These are phyloP conservation scores for Carex arenaria DNA, from an alignment of 202 grass and related monocot genomes.

Conservation along the genomic window DNA sequence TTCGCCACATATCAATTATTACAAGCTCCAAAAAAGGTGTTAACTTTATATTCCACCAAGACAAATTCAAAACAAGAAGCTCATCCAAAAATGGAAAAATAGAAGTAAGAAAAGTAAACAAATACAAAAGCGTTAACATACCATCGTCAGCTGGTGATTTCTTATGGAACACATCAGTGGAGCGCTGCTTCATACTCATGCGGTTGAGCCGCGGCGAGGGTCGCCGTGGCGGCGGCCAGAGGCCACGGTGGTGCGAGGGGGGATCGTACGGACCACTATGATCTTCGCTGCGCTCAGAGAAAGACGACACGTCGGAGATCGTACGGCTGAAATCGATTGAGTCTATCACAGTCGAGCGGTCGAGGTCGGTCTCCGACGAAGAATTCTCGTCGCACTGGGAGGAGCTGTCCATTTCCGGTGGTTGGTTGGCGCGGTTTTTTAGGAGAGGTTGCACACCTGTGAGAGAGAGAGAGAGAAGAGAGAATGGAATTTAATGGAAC, in stretches of 20 bases:
- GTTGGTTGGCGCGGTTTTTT: not conserved
- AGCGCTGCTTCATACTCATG: slow-evolving; percentile 56
- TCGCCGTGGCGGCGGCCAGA: slow-evolving; percentile 24
- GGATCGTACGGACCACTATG: slow-evolving; percentile 52
- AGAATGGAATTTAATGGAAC: slow-evolving; percentile 7
- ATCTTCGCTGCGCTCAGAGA: slow-evolving; percentile 60
- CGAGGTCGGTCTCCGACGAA: slow-evolving; percentile 43
- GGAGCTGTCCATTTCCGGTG: slow-evolving; percentile 39
- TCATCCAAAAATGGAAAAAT: slow-evolving; percentile 5
- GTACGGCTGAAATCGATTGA: slow-evolving; percentile 58
- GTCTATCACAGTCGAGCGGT: slow-evolving; percentile 24
- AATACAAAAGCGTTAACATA: slow-evolving; percentile 14
- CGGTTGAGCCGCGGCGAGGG: slow-evolving; percentile 32
- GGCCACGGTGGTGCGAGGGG: slow-evolving; percentile 27
- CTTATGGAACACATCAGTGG: slow-evolving; percentile 41
- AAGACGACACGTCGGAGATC: slow-evolving; percentile 60
- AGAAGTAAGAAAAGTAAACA: not conserved
- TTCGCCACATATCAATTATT: not conserved
- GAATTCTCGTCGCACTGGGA: slow-evolving; percentile 52
- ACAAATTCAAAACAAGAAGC: not conserved
- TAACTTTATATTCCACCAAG: not conserved
- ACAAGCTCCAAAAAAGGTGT: not conserved
- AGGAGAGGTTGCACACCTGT: not conserved
- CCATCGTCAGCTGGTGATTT: slow-evolving; percentile 57
- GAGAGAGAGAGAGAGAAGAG: not conserved